These are phyloP conservation scores for Pseudevernia furfuracea DNA, from an alignment of 495 filamentous ascomycete genomes.

Conservation along the genomic window DNA sequence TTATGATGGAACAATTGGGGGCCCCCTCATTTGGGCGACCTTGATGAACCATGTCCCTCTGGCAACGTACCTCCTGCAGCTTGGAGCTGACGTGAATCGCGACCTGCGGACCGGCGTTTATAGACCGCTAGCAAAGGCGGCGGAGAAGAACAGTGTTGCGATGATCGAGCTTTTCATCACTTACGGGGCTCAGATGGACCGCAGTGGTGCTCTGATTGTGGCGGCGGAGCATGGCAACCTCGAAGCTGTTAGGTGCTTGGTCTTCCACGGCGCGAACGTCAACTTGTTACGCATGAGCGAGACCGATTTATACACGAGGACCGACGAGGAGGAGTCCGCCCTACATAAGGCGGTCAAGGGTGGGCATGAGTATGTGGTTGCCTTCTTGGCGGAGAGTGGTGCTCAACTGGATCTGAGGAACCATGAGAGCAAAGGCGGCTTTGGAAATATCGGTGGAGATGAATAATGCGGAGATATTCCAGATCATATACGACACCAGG, in stretches of 20 bases:
- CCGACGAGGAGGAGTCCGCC: not conserved
- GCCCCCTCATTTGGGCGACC: not conserved
- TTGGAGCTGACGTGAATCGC: not conserved
- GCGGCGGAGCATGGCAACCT: not conserved
- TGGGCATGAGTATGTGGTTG: conserved; percentile 2
- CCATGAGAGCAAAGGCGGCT: not conserved
- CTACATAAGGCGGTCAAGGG: not conserved
- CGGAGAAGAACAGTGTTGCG: not conserved
- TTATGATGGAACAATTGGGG: not conserved
- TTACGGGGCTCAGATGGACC: not conserved
- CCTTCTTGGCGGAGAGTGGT: not conserved
- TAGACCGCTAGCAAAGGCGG: not conserved
- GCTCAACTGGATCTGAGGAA: not conserved
- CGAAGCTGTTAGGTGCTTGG: not conserved
- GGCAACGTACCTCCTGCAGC: not conserved
- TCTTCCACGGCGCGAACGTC: not conserved
- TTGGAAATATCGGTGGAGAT: not conserved
- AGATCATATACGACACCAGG: not conserved
- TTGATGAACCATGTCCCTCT: not conserved
- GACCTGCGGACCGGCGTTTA: not conserved
- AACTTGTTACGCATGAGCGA: not conserved
- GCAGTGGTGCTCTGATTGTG: conserved; percentile 4
- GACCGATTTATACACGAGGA: not conserved
- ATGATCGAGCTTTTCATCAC: not conserved
- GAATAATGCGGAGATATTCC: not conserved